These are phyloP conservation scores for Lavandula angustifolia DNA, from an alignment of 257 asterid genomes.

Conservation along the genomic window DNA sequence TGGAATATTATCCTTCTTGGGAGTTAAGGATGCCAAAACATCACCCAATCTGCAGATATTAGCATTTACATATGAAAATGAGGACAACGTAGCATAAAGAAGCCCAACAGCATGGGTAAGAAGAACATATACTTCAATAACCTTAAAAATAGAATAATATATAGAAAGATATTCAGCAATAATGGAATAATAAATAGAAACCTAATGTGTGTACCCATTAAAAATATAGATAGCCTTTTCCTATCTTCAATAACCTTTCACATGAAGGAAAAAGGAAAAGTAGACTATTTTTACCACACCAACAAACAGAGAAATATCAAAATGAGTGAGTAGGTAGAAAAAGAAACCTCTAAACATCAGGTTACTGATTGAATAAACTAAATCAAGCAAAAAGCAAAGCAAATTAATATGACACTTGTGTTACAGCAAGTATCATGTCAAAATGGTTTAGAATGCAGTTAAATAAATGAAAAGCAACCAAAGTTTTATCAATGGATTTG, in stretches of 20 bases:
- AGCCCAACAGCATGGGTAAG: neutral
- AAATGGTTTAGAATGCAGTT: neutral
- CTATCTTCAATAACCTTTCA: constrained; percentile 25
- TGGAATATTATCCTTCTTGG: constrained; percentile 78
- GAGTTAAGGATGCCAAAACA: constrained; percentile 85
- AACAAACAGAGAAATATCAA: constrained; percentile 14
- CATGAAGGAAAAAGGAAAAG: constrained; percentile 17
- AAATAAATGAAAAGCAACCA: constrained; percentile 1
- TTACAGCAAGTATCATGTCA: constrained; percentile 25
- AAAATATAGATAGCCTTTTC: constrained; percentile 6
- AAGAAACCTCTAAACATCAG: constrained; percentile 7
- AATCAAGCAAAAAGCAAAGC: constrained; percentile 13
- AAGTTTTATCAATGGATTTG: constrained; percentile 10
- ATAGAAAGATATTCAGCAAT: neutral
- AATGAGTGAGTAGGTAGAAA: constrained; percentile 17
- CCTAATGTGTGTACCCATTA: neutral
- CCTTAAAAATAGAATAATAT: too few species aligned
- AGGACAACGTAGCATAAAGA: constrained; percentile 24
- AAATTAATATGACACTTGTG: constrained; percentile 20
- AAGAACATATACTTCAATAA: too few species aligned
- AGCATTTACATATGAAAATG: constrained; percentile 25
- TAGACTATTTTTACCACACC: constrained; percentile 5
- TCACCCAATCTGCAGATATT: constrained; percentile 84
- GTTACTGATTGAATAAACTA: constrained; percentile 1
- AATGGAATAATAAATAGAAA: constrained; percentile 18